phyloP scores from a whole-genome alignment of 495 filamentous ascomycete species.

The Bombardia bombarda region DNA sequence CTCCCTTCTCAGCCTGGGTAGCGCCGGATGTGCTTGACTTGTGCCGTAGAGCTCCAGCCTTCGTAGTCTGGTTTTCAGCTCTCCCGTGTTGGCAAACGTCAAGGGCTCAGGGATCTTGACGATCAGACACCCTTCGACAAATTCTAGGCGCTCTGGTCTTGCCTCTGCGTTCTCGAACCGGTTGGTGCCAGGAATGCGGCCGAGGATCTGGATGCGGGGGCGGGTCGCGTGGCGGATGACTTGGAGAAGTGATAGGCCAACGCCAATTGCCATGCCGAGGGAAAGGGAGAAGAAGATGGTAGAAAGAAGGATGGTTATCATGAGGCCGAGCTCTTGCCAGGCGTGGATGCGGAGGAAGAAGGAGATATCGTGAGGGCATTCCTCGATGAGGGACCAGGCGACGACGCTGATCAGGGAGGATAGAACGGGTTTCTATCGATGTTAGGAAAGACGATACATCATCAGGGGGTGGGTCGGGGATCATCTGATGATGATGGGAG shows the following conservation, averaged over 20 bases:
- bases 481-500: no score
- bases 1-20: conserved; percentile 63
- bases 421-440: conserved; percentile 77
- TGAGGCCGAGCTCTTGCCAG: conserved; percentile 75
- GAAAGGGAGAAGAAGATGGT: conserved; percentile 91
- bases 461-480: no score
- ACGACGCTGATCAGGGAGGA: conserved; percentile 94
- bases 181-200: conserved; percentile 73
- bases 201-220: conserved; percentile 94
- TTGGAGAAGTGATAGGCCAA: conserved; percentile 78
- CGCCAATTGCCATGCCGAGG: conserved; percentile 80
- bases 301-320: conserved; percentile 78
- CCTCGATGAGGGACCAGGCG: conserved; percentile 88
- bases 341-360: conserved; percentile 87
- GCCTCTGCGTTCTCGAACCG: conserved; percentile 87
- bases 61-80: conserved; percentile 74
- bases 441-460: conserved; percentile 14
- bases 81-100: conserved; percentile 95
- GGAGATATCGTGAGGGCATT: conserved; percentile 79
- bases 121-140: conserved; percentile 85
- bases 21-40: conserved; percentile 71
- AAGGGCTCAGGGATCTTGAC: conserved; percentile 96
- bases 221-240: conserved; percentile 85
- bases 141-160: conserved; percentile 67
- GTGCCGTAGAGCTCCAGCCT: conserved; percentile 86